A percentile compares a stretch with the other conserved stretches of the same genome.
Evolutionary conservation across 805 yeast genomes (phyloP).

Genomic region (Candida wancherniae): DNA sequence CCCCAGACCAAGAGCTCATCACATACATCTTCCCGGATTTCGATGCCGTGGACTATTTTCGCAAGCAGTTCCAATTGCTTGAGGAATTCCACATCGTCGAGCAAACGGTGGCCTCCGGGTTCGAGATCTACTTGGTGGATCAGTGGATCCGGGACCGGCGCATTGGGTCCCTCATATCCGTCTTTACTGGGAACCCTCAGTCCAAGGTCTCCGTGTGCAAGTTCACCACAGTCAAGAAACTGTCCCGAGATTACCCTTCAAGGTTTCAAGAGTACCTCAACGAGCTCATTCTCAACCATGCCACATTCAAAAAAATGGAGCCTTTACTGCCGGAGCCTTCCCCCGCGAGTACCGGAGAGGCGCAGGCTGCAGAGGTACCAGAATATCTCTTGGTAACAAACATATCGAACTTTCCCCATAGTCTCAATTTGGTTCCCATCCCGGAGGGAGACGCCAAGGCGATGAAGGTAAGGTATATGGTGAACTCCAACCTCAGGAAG

Average conservation of each 20-base stretch:
- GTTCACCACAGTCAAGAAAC: slow-evolving; percentile 49
- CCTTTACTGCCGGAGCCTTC: background rate
- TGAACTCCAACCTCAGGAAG: slow-evolving; percentile 73
- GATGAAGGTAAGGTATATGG: slow-evolving; percentile 55
- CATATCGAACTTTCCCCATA: slow-evolving; percentile 73
- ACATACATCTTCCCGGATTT: slow-evolving; percentile 54
- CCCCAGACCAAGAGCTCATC: slow-evolving; percentile 18
- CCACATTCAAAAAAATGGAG: slow-evolving; percentile 55
- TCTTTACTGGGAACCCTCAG: slow-evolving; percentile 79
- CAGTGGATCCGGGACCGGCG: slow-evolving; percentile 85
- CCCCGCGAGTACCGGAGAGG: slow-evolving; percentile 1
- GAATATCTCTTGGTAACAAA: slow-evolving; percentile 67
- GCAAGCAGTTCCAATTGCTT: slow-evolving; percentile 29
- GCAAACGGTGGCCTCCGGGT: slow-evolving; percentile 56
- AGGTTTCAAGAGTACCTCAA: slow-evolving; percentile 56
- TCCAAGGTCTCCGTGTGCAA: slow-evolving; percentile 57
- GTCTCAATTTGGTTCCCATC: slow-evolving; percentile 65
- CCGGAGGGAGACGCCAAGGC: slow-evolving; percentile 52
- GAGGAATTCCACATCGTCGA: slow-evolving; percentile 40
- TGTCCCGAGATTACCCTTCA: slow-evolving; percentile 44
- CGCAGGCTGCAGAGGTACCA: slow-evolving; percentile 21
- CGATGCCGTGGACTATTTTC: slow-evolving; percentile 46
- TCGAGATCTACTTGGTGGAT: slow-evolving; percentile 87
- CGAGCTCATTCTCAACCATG: slow-evolving; percentile 60
- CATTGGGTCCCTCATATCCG: slow-evolving; percentile 62